phyloP scores from a whole-genome alignment of 139 green algal genomes.

The Mychonastes homosphaera region DNA sequence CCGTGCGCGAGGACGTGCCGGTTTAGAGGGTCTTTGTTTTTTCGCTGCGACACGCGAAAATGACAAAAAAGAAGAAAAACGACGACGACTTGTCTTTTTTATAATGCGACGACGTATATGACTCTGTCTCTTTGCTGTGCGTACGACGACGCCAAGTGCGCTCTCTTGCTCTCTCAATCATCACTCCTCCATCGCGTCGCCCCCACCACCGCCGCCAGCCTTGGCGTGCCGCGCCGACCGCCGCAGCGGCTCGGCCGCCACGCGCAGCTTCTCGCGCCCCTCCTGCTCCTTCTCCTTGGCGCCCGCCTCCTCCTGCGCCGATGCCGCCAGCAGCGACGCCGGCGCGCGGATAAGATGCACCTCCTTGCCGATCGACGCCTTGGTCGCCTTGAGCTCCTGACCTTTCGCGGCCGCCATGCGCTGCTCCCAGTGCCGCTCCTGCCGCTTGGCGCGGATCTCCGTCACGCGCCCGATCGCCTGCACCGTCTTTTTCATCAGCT shows the following conservation, averaged over 20 bases:
- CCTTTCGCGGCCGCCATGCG: constrained; percentile 64
- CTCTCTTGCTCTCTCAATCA: too few species aligned
- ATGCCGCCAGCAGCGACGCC: constrained; percentile 27
- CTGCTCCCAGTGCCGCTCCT: constrained; percentile 82
- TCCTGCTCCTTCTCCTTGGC: constrained; percentile 5
- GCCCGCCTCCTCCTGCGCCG: too few species aligned
- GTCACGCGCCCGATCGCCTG: constrained; percentile 83
- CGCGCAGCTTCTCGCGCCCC: constrained; percentile 43
- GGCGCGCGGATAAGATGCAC: constrained; percentile 79
- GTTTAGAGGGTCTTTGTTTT: too few species aligned
- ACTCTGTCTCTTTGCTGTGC: too few species aligned
- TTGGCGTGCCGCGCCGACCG: constrained; percentile 10
- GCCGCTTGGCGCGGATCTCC: constrained; percentile 63
- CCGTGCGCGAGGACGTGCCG: too few species aligned
- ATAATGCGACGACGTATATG: too few species aligned
- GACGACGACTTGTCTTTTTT: too few species aligned
- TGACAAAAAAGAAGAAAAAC: too few species aligned
- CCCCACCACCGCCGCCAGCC: too few species aligned
- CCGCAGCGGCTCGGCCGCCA: constrained; percentile 20
- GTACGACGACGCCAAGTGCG: too few species aligned
- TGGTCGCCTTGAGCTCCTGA: constrained; percentile 41
- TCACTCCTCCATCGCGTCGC: constrained; percentile 50
- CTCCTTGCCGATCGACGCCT: constrained; percentile 75
- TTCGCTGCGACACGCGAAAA: too few species aligned
- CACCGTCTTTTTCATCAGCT: constrained; percentile 82